Percentiles rank a stretch among this genome's conserved stretches.
These are phyloP conservation scores for Domatiomyces globalis DNA, from an alignment of 2,329 filamentous ascomycete species.

Conservation along the genomic window DNA sequence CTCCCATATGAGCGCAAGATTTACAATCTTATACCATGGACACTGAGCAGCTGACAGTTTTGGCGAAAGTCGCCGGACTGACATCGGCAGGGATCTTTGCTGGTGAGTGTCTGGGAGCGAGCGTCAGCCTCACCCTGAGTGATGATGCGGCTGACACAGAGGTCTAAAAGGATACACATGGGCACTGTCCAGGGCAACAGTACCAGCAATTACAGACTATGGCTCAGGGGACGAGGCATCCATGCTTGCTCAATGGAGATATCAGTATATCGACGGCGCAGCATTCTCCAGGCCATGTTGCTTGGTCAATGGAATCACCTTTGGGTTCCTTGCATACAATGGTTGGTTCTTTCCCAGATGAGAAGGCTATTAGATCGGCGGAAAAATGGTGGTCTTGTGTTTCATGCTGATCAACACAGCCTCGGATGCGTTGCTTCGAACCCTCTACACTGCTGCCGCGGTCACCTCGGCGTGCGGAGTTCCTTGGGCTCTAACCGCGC, in stretches of 20 bases:
- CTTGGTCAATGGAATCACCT: constrained; percentile 6
- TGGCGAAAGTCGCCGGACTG: constrained; percentile 8
- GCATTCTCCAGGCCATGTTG: constrained; percentile 11
- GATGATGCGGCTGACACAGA: neutral
- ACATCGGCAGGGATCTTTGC: constrained; percentile 7
- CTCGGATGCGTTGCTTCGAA: constrained; percentile 1
- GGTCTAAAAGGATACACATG: constrained; percentile 10
- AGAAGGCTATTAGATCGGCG: neutral
- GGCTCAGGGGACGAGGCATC: constrained; percentile 2
- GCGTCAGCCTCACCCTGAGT: neutral
- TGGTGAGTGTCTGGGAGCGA: neutral
- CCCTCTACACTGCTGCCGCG: constrained; percentile 9
- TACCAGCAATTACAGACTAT: constrained; percentile 8
- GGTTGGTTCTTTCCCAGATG: too few relatives aligned
- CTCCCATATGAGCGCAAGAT: too few relatives aligned
- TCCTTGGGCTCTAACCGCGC: constrained; percentile 11
- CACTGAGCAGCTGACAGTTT: constrained; percentile 7
- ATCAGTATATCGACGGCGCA: constrained; percentile 9
- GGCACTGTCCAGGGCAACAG: constrained; percentile 9
- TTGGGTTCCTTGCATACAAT: constrained; percentile 7
- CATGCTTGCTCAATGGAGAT: constrained; percentile 6
- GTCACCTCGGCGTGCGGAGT: constrained; percentile 8
- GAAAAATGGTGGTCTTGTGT: too few relatives aligned
- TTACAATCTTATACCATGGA: too few relatives aligned
- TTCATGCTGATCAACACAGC: neutral